Conservation (phyloP, 768 basidiomycete genomes). For the Mycena crocata region DNA sequence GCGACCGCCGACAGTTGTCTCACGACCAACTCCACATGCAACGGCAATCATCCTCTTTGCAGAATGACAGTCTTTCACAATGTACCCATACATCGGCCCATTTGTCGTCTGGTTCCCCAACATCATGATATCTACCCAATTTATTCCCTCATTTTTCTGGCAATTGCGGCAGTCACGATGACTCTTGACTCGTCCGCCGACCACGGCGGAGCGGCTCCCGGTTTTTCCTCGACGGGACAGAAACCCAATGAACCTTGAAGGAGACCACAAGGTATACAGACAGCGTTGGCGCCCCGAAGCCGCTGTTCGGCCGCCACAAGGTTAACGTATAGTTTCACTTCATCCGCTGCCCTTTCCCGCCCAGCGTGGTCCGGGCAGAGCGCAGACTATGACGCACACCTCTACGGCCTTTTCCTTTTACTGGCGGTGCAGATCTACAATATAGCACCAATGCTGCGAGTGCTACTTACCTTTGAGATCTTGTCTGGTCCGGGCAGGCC, state of each 20-base stretch:
- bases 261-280: conserved; percentile 25
- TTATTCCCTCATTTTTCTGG: not conserved
- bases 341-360: conserved; percentile 16
- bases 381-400: too few relatives aligned
- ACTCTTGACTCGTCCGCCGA: conserved; percentile 26
- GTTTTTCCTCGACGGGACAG: conserved; percentile 17
- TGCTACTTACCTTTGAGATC: too few relatives aligned
- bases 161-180: conserved; percentile 19
- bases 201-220: conserved; percentile 27
- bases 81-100: not conserved
- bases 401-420: too few relatives aligned
- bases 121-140: conserved; percentile 4
- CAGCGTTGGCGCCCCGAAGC: conserved; percentile 10
- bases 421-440: too few relatives aligned
- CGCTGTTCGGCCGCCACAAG: conserved; percentile 18
- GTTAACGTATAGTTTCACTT: conserved; percentile 32
- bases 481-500: too few relatives aligned
- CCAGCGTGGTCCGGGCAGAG: conserved; percentile 8
- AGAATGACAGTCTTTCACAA: not conserved
- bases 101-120: not conserved
- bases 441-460: too few relatives aligned
- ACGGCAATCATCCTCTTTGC: conserved; percentile 19
- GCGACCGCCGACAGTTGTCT: not conserved
- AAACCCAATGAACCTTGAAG: conserved; percentile 23
- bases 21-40: conserved; percentile 7